These are phyloP conservation scores for Calonectria honghensis DNA, from an alignment of 2,329 filamentous ascomycete species.

Conservation along the genomic window DNA sequence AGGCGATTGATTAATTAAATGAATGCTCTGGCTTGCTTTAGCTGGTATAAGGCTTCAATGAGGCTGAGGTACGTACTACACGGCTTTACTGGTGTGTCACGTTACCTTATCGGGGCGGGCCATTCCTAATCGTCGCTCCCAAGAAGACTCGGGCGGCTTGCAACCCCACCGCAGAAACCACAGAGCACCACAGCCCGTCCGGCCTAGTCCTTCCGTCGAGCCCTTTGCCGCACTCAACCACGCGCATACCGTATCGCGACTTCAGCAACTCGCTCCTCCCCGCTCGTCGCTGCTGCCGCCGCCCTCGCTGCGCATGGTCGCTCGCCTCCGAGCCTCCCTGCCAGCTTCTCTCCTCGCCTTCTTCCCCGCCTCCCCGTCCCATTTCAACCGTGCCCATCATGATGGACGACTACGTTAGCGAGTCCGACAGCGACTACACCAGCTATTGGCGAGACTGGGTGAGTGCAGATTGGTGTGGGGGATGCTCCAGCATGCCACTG, in stretches of 20 bases:
- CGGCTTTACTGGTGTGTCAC: constrained; percentile 45
- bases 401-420: constrained; percentile 99
- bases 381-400: constrained; percentile 51
- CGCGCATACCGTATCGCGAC: constrained; percentile 13
- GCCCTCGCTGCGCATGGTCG: constrained; percentile 54
- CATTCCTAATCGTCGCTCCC: constrained; percentile 37
- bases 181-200: constrained; percentile 32
- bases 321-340: constrained; percentile 52
- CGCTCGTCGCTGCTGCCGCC: constrained; percentile 28
- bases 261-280: constrained; percentile 15
- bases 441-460: constrained; percentile 99
- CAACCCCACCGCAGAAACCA: constrained; percentile 41
- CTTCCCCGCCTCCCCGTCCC: constrained; percentile 26
- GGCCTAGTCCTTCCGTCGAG: constrained; percentile 24
- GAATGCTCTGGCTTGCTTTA: neutral
- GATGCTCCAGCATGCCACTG: constrained; percentile 7
- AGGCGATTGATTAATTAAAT: neutral
- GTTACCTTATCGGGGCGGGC: constrained; percentile 48
- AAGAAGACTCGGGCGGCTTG: constrained; percentile 40
- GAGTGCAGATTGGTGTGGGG: constrained; percentile 65
- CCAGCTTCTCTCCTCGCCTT: constrained; percentile 39
- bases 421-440: constrained; percentile 98
- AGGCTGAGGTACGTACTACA: constrained; percentile 38
- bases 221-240: constrained; percentile 19
- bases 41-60: constrained; percentile 5